Evolutionary conservation across 495 filamentous ascomycete genomes (phyloP).

Genomic region (Hypoxylon crocopeplum): DNA sequence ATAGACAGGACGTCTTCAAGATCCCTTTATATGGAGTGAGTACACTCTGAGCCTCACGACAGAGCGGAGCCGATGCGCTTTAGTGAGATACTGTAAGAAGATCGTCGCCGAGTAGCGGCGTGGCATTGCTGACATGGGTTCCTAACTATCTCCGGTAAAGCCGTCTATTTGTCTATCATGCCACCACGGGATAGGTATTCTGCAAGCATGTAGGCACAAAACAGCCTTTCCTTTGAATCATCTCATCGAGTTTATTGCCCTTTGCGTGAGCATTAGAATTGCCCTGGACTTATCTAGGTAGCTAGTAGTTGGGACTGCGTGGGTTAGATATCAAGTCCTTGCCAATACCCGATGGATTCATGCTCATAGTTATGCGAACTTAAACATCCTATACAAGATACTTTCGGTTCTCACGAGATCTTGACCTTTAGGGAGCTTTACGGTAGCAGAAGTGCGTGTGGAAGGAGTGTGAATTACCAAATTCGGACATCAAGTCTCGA

Average conservation of each 20-base stretch:
- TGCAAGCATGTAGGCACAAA: background rate
- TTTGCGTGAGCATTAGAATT: background rate
- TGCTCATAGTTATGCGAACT: too few species aligned
- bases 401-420: too few species aligned
- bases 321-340: too few species aligned
- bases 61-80: conserved; percentile 31
- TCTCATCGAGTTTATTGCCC: background rate
- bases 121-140: background rate
- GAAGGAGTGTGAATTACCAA: background rate
- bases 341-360: background rate
- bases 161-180: background rate
- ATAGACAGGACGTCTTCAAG: background rate
- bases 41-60: background rate
- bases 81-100: too few species aligned
- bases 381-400: too few species aligned
- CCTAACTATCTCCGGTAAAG: conserved; percentile 10
- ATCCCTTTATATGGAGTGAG: conserved; percentile 4
- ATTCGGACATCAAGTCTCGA: conserved; percentile 10
- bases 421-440: too few species aligned
- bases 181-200: background rate
- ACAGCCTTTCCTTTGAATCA: background rate
- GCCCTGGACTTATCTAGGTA: background rate
- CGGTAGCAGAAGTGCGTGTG: background rate
- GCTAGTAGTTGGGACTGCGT: too few species aligned
- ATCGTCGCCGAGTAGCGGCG: background rate